Evolutionary conservation across 1,284 basidiomycete species (phyloP).

Genomic region (Pseudozyma tsukubaensis): DNA sequence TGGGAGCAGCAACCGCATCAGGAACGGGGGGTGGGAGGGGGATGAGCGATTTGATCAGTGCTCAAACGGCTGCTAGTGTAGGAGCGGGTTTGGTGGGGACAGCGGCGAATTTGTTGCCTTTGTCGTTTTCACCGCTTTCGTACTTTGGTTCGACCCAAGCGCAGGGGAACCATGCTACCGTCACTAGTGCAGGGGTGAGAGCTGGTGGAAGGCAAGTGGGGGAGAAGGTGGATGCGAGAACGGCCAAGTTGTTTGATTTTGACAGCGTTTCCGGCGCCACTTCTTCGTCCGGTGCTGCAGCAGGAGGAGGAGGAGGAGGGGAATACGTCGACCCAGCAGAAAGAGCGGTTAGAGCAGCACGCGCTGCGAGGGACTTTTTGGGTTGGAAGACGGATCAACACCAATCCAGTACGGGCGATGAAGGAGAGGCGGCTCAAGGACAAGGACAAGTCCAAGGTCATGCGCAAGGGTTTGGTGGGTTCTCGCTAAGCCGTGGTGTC

Average conservation of each 20-base stretch:
- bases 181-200: neutral
- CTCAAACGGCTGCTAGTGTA: conserved; percentile 22
- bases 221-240: conserved; percentile 20
- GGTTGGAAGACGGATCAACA: conserved; percentile 41
- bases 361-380: conserved; percentile 49
- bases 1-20: neutral
- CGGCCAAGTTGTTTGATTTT: conserved; percentile 50
- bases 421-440: neutral
- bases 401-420: neutral
- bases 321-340: conserved; percentile 37
- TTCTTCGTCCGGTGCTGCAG: neutral
- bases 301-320: neutral
- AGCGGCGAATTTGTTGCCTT: conserved; percentile 36
- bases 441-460: no score
- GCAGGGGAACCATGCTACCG: no score
- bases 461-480: conserved; percentile 28
- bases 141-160: conserved; percentile 18
- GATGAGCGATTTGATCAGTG: conserved; percentile 11
- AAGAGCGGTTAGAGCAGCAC: conserved; percentile 39
- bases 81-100: conserved; percentile 26
- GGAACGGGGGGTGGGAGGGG: neutral
- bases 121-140: conserved; percentile 22
- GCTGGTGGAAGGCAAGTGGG: neutral
- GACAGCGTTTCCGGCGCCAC: conserved; percentile 19
- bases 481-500: conserved; percentile 37